phyloP scores from a whole-genome alignment of 2,329 filamentous ascomycete species.

The Exophiala viscosa region DNA sequence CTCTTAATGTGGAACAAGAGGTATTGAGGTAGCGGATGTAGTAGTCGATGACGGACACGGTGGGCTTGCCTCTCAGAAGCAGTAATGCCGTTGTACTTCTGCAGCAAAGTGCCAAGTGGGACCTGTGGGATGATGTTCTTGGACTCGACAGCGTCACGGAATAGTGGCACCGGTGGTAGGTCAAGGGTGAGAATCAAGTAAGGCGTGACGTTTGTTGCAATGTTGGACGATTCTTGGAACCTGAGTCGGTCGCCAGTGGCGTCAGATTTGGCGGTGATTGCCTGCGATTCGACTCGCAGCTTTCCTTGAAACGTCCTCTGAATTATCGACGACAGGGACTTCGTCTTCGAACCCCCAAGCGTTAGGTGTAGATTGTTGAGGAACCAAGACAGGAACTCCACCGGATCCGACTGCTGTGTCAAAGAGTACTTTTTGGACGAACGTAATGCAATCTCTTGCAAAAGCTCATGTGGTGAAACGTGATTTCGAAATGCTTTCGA shows the following conservation, averaged over 20 bases:
- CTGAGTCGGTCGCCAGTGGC: slow-evolving; percentile 74
- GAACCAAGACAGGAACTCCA: slow-evolving; percentile 97
- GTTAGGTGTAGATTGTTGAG: slow-evolving; percentile 91
- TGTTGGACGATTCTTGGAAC: slow-evolving; percentile 84
- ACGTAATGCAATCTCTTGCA: slow-evolving; percentile 86
- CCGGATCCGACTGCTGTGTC: slow-evolving; percentile 86
- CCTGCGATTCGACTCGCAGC: slow-evolving; percentile 87
- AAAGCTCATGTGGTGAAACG: slow-evolving; percentile 92
- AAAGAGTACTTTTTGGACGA: slow-evolving; percentile 92
- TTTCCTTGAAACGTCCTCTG: slow-evolving; percentile 92
- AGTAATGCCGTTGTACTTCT: slow-evolving; percentile 86
- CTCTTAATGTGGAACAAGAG: slow-evolving; percentile 95
- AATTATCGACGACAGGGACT: slow-evolving; percentile 77
- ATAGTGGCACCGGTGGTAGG: slow-evolving; percentile 84
- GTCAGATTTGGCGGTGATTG: slow-evolving; percentile 87
- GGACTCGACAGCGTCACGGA: slow-evolving; percentile 82
- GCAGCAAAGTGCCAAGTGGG: slow-evolving; percentile 74
- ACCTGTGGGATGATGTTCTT: slow-evolving; percentile 85
- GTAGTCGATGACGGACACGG: slow-evolving; percentile 79
- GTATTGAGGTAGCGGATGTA: slow-evolving; percentile 87
- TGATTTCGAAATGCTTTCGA: slow-evolving; percentile 92
- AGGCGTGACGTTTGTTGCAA: slow-evolving; percentile 70
- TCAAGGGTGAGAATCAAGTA: slow-evolving; percentile 93
- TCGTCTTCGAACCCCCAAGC: slow-evolving; percentile 83
- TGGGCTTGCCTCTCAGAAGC: slow-evolving; percentile 87